Base-by-base conservation (phyloP, 75 land plant species). In the Selaginella tamariscina region DNA sequence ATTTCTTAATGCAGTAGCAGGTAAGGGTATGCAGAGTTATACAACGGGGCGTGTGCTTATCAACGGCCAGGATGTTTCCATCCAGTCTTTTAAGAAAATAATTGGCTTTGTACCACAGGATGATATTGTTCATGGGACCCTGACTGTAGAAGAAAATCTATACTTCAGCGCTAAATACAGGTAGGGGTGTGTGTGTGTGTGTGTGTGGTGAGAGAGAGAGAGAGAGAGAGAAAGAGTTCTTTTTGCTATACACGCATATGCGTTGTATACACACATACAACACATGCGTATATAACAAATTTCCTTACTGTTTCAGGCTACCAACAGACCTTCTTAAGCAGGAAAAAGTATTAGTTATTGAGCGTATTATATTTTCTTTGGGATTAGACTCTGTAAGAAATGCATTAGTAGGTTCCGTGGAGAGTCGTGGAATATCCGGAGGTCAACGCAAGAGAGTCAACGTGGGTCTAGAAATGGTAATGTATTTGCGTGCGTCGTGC, bases 1-100 rank as follows among this genome's bases (percentile, higher is more conserved):
- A 21, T 59, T 59, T 59, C 23, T 59, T 9, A 59, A 59, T 59
- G 62, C 62, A n/a, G 62, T 59, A n/a, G 62, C 62, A 8, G 62
- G 62, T 23, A 59, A 59, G n/a, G 49, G 11, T 15, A 23, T 5
- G 8, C 18, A 59, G 26, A 9, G 62, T 27, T 9, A 59, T 9
- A 23, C 62, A 2, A 23, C 62, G 9, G 62, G 62, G 23, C 62
- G 21, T n/a, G 21, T 59, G 23, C 23, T 9, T 23, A 59, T 59
- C 21, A 59, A 59, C 23, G 62, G 26, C n/a, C 8, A 59, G 62
- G n/a, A 26, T 5, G 62, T 8, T 2, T 59, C 62, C n/a, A 59
- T 59, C 2, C 62, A n/a, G n/a, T 21, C 62, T 2, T 59, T 9
- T 23, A 59, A 21, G 62, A 59, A 59, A 59, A 59, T 23, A 8